Evolutionary conservation across 768 basidiomycete species (phyloP), one percentile per base, ranked within the genome.

Genomic region (Leccinellum albellum): DNA sequence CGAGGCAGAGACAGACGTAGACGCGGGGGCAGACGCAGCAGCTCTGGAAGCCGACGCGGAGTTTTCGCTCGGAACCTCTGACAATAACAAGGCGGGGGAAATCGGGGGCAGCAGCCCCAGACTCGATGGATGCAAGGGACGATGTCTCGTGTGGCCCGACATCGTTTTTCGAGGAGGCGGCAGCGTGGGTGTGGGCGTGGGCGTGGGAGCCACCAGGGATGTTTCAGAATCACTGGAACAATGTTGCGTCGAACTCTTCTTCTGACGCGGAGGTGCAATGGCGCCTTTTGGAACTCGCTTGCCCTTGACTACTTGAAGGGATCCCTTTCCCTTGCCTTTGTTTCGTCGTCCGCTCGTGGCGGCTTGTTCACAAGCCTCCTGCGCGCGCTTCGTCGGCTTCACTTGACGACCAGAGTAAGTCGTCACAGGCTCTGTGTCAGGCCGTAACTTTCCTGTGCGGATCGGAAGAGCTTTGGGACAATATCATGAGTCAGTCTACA

Each of bases 321-420:
- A n/a, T 51, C 40, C 40, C 20, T 32, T 57, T 46, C n/a, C 40
- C 20, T 20, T 61, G 8, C 28, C 57, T 15, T 57, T 59, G 32
- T 49, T 51, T 53, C 46, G 56, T 51, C 31, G 49, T 15, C 21
- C 47, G 8, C 15, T 40, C 12, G 31, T 2, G 6, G 56, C 62
- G 24, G 44, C 20, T 4, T 54, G 53, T 13, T 55, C 12, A 1
- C 53, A 33, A 33, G 61, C 62, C 9, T 55, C 63, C 21, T 59
- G 59, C 3, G 60, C 69, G 13, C 68, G 62, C 21, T 57, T 37
- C 4, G 63, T 61, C 15, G 52, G 57, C 20, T 64, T 73, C 21
- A 63, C 58, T 45, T 59, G 63, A 51, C 69, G 63, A 12, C 70
- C 70, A 31, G 57, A 71, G 12, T 21, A 56, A 6, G 71, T 71